Evolutionary conservation across 768 basidiomycete species (phyloP).

Genomic region (Russula compacta): DNA sequence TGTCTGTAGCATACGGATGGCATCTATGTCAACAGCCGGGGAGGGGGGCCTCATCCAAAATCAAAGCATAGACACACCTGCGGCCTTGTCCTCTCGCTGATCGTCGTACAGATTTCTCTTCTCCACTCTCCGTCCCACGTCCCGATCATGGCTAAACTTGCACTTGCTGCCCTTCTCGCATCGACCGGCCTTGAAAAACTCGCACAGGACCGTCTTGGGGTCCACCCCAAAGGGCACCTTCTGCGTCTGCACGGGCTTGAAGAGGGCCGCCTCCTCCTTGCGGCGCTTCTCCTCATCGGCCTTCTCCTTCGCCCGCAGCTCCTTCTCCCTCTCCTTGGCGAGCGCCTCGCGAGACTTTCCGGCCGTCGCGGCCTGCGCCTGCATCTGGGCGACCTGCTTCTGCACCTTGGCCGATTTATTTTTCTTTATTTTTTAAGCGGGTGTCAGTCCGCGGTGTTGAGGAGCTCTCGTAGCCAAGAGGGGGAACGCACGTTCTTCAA

Average conservation of each 20-base stretch:
- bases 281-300: constrained; percentile 71
- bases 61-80: constrained; percentile 35
- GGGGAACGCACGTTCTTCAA: constrained; percentile 66
- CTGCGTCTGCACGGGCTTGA: constrained; percentile 73
- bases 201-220: constrained; percentile 90
- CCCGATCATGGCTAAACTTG: constrained; percentile 92
- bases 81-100: constrained; percentile 66
- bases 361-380: constrained; percentile 60
- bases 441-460: constrained; percentile 1
- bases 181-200: constrained; percentile 82
- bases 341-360: constrained; percentile 76
- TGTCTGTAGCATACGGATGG: constrained; percentile 44
- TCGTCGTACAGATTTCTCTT: constrained; percentile 96
- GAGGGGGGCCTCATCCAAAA: not conserved
- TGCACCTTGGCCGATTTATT: constrained; percentile 92
- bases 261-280: constrained; percentile 78
- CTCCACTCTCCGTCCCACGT: constrained; percentile 84
- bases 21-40: not conserved
- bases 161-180: constrained; percentile 95
- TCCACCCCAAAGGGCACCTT: constrained; percentile 94
- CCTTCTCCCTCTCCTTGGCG: constrained; percentile 83
- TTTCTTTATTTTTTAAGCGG: constrained; percentile 45
- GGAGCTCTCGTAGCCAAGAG: not conserved
- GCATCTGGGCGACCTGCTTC: constrained; percentile 69
- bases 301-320: constrained; percentile 63